Base-by-base conservation (phyloP, 108 stramenopile genomes). In the Nitzschia sp. region DNA sequence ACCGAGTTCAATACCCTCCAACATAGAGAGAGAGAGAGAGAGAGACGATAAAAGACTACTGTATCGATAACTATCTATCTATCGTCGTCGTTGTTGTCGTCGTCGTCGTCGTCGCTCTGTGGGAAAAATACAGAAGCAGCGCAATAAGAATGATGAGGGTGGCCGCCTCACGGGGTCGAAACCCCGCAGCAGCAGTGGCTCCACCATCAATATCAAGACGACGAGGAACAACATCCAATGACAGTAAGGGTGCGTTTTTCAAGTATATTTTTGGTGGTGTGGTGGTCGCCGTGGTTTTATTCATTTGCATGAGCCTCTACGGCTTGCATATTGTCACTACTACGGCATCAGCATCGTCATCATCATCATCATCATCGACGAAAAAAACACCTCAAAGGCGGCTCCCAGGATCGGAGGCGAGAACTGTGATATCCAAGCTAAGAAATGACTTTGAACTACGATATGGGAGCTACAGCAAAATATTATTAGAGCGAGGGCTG, bases 401-500 rank as follows among this genome's bases (percentile, higher is more conserved):
- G 19, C 38, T 41, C 9, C 38, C 19, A n/a, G 48, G 19, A n/a
- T 8, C 32, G 15, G 38, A 61, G 19, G 60, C 60, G 38, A 61
- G 45, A 25, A 19, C 17, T 15, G 23, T 45, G 0, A 22, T 66
- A 6, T 3, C 31, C 2, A 11, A 66, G 48, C 16, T 66, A 15
- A 2, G 27, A 38, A 22, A 54, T 8, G 30, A 66, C 36, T 66
- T 66, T 41, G 35, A 33, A 9, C 11, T 29, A 4, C 66, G 66
- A 5, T 66, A 66, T 36, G 66, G 66, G 16, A 6, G 36, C 1
- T 54, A 54, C 27, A 58, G 61, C 33, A 26, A 44, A 27, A 58
- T 35, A 48, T 0, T 76, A 19, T 45, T 76, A 30, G 36, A 69
- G 23, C 45, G 68, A 17, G 72, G 72, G 6, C 22, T 73, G 17